Conservation (phyloP, 768 basidiomycete genomes). For the Obba rivulosa region DNA sequence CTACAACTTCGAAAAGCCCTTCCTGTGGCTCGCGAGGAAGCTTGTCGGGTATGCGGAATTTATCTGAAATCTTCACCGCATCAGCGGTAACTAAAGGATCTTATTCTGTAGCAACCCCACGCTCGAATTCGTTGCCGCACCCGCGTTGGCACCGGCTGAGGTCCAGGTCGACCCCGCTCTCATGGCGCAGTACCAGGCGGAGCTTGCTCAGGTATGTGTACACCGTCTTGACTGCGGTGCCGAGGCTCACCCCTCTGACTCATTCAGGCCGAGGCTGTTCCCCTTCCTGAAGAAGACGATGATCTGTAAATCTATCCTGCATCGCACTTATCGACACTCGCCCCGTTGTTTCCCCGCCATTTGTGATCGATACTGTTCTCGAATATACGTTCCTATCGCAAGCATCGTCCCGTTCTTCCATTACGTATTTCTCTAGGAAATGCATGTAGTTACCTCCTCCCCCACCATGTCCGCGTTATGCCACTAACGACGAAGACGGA, state of each 20-base stretch:
- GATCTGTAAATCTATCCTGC: constrained; percentile 33
- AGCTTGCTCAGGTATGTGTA: constrained; percentile 60
- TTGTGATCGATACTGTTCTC: constrained; percentile 19
- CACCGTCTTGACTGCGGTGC: neutral
- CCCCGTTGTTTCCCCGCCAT: constrained; percentile 12
- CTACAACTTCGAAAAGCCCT: constrained; percentile 99
- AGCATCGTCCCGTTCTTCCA: constrained; percentile 2
- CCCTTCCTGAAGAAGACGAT: constrained; percentile 97
- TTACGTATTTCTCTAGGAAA: constrained; percentile 6
- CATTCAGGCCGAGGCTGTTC: constrained; percentile 76
- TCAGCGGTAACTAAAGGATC: neutral
- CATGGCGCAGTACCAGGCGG: constrained; percentile 74
- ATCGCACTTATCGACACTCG: constrained; percentile 7
- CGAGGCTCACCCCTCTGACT: constrained; percentile 2
- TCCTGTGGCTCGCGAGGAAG: constrained; percentile 99
- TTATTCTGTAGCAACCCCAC: constrained; percentile 55
- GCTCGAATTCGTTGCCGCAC: constrained; percentile 96
- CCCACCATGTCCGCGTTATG: neutral
- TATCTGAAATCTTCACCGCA: neutral
- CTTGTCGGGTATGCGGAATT: constrained; percentile 75
- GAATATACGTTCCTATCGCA: constrained; percentile 11
- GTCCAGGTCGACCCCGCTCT: constrained; percentile 74
- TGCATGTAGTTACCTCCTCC: constrained; percentile 1
- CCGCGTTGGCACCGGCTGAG: constrained; percentile 92
- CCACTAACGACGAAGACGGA: too few relatives aligned